phyloP scores from a whole-genome alignment of 257 asterid species.

The Petunia secreta region DNA sequence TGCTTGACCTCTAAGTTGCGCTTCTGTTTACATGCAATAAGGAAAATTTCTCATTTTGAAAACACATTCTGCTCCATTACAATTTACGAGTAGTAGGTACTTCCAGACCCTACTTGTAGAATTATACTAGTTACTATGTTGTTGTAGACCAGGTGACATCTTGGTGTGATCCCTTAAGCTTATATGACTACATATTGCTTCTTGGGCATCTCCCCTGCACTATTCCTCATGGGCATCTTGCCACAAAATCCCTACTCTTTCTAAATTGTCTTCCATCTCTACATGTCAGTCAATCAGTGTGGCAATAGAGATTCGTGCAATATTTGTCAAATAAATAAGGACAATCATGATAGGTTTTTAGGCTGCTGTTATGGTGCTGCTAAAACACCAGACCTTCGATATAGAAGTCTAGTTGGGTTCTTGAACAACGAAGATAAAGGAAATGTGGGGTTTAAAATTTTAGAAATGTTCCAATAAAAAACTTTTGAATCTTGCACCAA shows the following conservation, averaged over 20 bases:
- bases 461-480: not conserved
- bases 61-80: too few relatives aligned
- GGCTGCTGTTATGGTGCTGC: not conserved
- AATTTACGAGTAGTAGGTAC: too few relatives aligned
- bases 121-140: too few relatives aligned
- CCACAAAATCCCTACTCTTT: not conserved
- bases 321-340: not conserved
- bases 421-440: not conserved
- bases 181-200: too few relatives aligned
- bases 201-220: not conserved
- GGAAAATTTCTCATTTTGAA: not conserved
- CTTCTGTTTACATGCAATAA: constrained; percentile 18
- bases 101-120: too few relatives aligned
- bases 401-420: not conserved
- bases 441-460: not conserved
- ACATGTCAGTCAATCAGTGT: not conserved
- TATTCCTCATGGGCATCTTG: not conserved
- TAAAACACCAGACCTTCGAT: not conserved
- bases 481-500: too few relatives aligned
- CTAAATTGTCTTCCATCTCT: not conserved
- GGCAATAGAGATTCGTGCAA: not conserved
- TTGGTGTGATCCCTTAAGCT: too few relatives aligned
- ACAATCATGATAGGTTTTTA: not conserved
- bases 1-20: not conserved
- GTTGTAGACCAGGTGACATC: too few relatives aligned